Percentiles rank a stretch among this genome's conserved stretches.
Conservation (phyloP, 192 early-diverging fungal species). For the Linnemannia zychae region DNA sequence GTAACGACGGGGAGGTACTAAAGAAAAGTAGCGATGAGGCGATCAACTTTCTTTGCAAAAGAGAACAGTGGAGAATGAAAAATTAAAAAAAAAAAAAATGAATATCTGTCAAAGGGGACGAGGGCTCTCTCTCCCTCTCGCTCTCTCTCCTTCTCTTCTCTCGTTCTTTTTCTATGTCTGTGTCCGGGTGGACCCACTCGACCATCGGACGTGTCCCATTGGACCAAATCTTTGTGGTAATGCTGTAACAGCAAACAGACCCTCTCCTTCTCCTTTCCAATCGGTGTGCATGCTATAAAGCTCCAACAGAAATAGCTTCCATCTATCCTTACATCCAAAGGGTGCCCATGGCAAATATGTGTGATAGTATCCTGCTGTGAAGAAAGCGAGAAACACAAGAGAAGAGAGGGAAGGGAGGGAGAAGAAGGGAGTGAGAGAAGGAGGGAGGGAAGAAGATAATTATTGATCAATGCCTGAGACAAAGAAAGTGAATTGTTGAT, state of each 20-base stretch:
- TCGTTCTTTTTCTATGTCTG: background rate
- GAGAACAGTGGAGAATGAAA: constrained; percentile 1
- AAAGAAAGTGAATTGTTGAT: too few species aligned
- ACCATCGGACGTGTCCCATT: background rate
- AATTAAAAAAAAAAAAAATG: background rate
- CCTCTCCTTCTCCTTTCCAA: too few species aligned
- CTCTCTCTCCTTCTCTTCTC: background rate
- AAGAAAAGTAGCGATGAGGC: background rate
- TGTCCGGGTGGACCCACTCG: constrained; percentile 1
- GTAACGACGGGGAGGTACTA: background rate
- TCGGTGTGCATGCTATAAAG: too few species aligned
- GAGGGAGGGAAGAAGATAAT: too few species aligned
- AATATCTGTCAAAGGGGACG: background rate
- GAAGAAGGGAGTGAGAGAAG: too few species aligned
- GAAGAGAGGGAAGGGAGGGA: too few species aligned
- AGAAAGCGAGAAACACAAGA: too few species aligned
- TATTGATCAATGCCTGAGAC: too few species aligned
- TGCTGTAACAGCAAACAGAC: background rate
- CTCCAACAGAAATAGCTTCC: too few species aligned
- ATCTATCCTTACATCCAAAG: too few species aligned
- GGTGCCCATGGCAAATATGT: too few species aligned
- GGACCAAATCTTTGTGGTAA: background rate
- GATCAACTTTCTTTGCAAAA: background rate
- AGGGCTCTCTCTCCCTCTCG: background rate
- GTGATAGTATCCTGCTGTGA: too few species aligned